Base-by-base conservation (phyloP, 169 alveolate genomes). In the Plasmodium blacklocki region DNA sequence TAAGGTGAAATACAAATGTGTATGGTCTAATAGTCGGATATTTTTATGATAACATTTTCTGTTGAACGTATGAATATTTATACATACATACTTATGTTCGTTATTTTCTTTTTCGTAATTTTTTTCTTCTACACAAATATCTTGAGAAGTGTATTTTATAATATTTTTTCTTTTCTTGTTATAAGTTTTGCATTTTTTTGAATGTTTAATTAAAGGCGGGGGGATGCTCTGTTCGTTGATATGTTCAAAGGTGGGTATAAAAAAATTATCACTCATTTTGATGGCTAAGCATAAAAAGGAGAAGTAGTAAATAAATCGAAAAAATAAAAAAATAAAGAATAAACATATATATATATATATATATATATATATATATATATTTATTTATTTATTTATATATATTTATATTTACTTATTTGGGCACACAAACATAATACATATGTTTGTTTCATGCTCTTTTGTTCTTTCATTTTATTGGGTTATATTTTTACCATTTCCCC, bases 11-110 rank as follows among this genome's bases (percentile, higher is more conserved):
- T 62, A 32, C 5, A 83, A 29, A 50, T 83, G 91, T 26, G 58
- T 52, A n/a, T 83, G 74, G 29, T 68, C 74, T 9, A 83, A 23
- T 11, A 83, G 18, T 15, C 85, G 63, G 14, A 83, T 83, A 49
- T 68, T 68, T 19, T 68, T 83, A 50, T 72, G 85, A 62, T 83
- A 83, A 49, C 91, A 83, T 15, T 68, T 67, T 52, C 85, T 73
- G 45, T 83, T 83, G 47, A 39, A 83, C 56, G 21, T 73, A 64
- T 83, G 68, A 58, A 50, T 45, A 62, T 83, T 83, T 43, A 83
- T 68, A 62, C 91, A 83, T 15, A 83, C n/a, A 49, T 83, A 83
- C 19, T 74, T 21, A 21, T 74, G 26, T 1, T 74, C 64, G 2
- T 58, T 52, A 29, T 74, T 18, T 23, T 74, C 18, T 3, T 19